These are phyloP conservation scores for Clitopilus hobsonii DNA, from an alignment of 768 basidiomycete genomes.

Conservation along the genomic window DNA sequence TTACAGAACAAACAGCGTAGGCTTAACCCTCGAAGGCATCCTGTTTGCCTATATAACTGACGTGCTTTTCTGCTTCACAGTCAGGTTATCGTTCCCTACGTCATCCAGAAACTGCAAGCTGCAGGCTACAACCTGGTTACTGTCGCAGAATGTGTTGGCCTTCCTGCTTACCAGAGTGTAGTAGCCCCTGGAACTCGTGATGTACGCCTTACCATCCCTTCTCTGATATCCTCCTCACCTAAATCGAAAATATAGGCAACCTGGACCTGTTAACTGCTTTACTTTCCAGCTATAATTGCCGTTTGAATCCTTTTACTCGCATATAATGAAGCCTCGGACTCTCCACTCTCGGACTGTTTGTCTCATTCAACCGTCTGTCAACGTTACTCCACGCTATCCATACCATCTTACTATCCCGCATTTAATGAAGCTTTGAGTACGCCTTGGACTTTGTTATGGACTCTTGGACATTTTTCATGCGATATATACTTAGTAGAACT, in stretches of 20 bases:
- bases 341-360: too few species aligned
- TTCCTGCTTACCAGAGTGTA: slow-evolving; percentile 24
- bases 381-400: too few species aligned
- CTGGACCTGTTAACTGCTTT: not conserved
- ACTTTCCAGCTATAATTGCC: too few species aligned
- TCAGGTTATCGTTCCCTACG: slow-evolving; percentile 28
- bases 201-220: slow-evolving; percentile 15
- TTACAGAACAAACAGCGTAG: slow-evolving; percentile 19
- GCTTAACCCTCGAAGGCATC: not conserved
- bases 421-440: too few species aligned
- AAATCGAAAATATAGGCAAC: not conserved
- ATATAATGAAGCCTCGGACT: too few species aligned
- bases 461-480: too few species aligned
- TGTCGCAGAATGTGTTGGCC: slow-evolving; percentile 32
- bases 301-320: too few species aligned
- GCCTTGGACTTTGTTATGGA: too few species aligned
- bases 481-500: too few species aligned
- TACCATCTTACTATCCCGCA: too few species aligned
- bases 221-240: not conserved
- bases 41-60: not conserved
- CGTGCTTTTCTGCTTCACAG: slow-evolving; percentile 7
- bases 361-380: too few species aligned
- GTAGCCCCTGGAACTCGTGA: slow-evolving; percentile 21
- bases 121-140: slow-evolving; percentile 35
- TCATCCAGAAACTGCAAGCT: slow-evolving; percentile 25